Evolutionary conservation across 1,139 yeast species (phyloP), one percentile per base, ranked within the genome.

Genomic region (Saccharomyces hybrid): DNA sequence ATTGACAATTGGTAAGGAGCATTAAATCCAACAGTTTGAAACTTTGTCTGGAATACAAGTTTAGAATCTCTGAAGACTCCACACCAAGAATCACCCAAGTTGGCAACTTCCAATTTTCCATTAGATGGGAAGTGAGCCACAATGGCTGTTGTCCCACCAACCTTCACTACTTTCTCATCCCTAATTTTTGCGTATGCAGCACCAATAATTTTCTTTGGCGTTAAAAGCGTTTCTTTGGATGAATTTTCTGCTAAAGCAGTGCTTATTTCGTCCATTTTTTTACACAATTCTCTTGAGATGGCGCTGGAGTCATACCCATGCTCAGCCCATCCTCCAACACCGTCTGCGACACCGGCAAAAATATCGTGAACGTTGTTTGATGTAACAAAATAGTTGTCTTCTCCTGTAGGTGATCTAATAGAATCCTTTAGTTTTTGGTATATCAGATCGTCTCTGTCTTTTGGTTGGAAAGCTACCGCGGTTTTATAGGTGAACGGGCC

Each of bases 261-360:
- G 2, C 61, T 53, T 13, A 66, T 56, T 13, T 65, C 60, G 1
- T 69, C 67, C 56, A 78, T 73, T 5, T 78, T 70, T 14, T 70
- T 70, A 61, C 90, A 84, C 50, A 86, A 70, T 63, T 85, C 91
- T 63, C 91, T 74, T 13, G 88, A 82, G 49, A 86, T 85, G 7
- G 91, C 91, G 56, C 86, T 81, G 1, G 97, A 88, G 68, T 91
- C 97, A 62, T 84, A 87, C 0, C 97, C 97, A 47, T 88, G 84
- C 61, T 88, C 93, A 2, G 89, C 81, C 97, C 98, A 93, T 1
- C 98, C 98, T 16, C 98, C 98, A 5, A 93, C 98, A 20, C 99
- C 99, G 70, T 93, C 99, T 2, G 97, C 93, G 1, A 93, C 97
- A 8, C 97, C 98, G 7, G 88, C 77, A 44, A 78, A 77, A 8